Evolutionary conservation across 306 rosid genomes (phyloP).

Genomic region (Sindora glabra): DNA sequence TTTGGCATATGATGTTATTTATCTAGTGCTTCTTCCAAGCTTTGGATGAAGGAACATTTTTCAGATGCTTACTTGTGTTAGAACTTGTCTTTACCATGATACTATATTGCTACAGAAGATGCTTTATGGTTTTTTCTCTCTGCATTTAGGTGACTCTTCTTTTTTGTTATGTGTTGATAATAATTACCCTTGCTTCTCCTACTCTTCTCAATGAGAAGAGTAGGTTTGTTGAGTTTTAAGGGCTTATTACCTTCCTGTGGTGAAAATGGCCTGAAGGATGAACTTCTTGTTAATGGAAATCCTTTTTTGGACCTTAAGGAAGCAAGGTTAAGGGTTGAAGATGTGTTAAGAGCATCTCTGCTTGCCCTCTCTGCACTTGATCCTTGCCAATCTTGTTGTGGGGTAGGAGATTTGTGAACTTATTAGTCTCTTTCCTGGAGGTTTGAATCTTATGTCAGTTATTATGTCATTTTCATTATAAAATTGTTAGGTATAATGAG

Average conservation of each 20-base stretch:
- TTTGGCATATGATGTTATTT: constrained; percentile 52
- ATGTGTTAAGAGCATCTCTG: constrained; percentile 80
- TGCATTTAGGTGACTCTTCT: constrained; percentile 12
- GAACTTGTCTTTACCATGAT: constrained; percentile 88
- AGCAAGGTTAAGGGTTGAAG: constrained; percentile 82
- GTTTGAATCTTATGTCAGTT: constrained; percentile 32
- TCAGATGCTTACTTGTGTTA: constrained; percentile 84
- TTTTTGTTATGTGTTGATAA: constrained; percentile 8
- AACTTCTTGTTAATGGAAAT: constrained; percentile 23
- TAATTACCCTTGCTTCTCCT: background rate
- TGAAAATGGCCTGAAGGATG: constrained; percentile 27
- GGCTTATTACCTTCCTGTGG: constrained; percentile 69
- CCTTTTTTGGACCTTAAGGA: constrained; percentile 67
- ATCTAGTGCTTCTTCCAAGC: constrained; percentile 43
- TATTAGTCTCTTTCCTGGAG: constrained; percentile 95
- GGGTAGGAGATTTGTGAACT: constrained; percentile 98
- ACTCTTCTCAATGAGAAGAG: background rate
- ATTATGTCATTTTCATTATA: constrained; percentile 8
- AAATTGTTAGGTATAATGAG: constrained; percentile 16
- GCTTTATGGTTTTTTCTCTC: no score
- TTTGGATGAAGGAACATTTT: constrained; percentile 63
- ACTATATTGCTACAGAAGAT: constrained; percentile 89
- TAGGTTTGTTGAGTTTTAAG: constrained; percentile 87
- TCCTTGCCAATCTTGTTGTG: constrained; percentile 99
- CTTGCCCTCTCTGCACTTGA: constrained; percentile 88